Evolutionary conservation across 345 rosid species (phyloP).

Genomic region (Arabidopsis arenosa): DNA sequence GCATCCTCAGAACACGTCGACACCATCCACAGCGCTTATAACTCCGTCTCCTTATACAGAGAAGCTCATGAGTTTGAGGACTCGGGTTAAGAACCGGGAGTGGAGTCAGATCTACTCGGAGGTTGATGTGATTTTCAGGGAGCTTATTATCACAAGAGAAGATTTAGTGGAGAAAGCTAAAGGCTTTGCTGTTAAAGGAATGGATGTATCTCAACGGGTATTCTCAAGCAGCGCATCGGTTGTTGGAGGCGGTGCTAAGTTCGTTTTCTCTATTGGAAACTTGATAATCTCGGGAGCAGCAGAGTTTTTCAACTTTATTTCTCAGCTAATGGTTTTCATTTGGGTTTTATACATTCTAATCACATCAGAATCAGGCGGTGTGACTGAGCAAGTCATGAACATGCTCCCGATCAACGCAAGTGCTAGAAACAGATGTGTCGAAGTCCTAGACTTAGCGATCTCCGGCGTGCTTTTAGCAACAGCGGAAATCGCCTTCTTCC

Average conservation of each 20-base stretch:
- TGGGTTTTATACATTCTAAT: slow-evolving; percentile 86
- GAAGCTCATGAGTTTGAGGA: slow-evolving; percentile 72
- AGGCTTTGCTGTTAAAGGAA: slow-evolving; percentile 76
- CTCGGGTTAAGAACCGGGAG: slow-evolving; percentile 57
- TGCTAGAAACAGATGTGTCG: slow-evolving; percentile 72
- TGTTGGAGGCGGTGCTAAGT: slow-evolving; percentile 73
- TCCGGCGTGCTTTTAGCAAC: slow-evolving; percentile 95
- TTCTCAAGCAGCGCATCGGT: slow-evolving; percentile 77
- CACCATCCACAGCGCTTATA: slow-evolving; percentile 62
- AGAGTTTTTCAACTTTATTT: slow-evolving; percentile 87
- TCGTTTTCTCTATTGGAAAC: slow-evolving; percentile 66
- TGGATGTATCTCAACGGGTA: slow-evolving; percentile 74
- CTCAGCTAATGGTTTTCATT: slow-evolving; percentile 81
- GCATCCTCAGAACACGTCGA: slow-evolving; percentile 52
- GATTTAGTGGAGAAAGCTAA: slow-evolving; percentile 89
- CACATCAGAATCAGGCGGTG: slow-evolving; percentile 95
- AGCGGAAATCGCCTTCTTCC: slow-evolving; percentile 88
- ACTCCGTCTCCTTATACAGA: slow-evolving; percentile 70
- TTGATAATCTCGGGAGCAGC: slow-evolving; percentile 87
- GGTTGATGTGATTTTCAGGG: slow-evolving; percentile 71
- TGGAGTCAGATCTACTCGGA: slow-evolving; percentile 87
- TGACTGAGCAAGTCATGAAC: slow-evolving; percentile 85
- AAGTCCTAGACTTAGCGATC: slow-evolving; percentile 83
- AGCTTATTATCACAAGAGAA: slow-evolving; percentile 74
- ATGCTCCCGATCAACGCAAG: slow-evolving; percentile 80